These are phyloP conservation scores for Magnusiomyces fungicola DNA, from an alignment of 1,139 yeast species.

Conservation along the genomic window DNA sequence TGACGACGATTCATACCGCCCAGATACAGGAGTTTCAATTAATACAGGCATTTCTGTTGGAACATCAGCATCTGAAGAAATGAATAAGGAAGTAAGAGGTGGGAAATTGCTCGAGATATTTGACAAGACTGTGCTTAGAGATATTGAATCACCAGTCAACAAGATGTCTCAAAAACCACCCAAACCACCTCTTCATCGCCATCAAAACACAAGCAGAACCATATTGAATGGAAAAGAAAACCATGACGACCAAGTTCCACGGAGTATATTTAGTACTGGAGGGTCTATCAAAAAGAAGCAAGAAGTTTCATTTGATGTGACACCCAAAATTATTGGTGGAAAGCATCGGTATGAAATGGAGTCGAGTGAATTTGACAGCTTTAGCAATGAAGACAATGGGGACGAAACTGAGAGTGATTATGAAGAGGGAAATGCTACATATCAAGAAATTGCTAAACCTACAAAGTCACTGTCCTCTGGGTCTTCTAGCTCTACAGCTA, in stretches of 20 bases:
- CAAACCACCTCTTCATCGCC: not conserved
- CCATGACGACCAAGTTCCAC: too few species aligned
- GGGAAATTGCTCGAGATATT: not conserved
- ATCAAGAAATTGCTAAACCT: too few species aligned
- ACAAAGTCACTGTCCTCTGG: too few species aligned
- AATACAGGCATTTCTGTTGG: too few species aligned
- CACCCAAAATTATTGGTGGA: not conserved
- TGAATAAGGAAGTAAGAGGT: not conserved
- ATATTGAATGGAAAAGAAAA: too few species aligned
- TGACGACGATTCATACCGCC: too few species aligned
- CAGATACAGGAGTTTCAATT: too few species aligned
- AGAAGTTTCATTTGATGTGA: slow-evolving; percentile 1
- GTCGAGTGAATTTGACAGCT: not conserved
- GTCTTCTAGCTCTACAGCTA: too few species aligned
- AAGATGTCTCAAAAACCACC: not conserved
- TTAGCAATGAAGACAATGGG: not conserved
- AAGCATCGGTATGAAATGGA: not conserved
- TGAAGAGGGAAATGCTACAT: too few species aligned
- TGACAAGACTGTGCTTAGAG: not conserved
- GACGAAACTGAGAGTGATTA: not conserved
- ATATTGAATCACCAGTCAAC: not conserved
- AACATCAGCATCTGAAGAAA: too few species aligned
- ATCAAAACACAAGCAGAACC: not conserved
- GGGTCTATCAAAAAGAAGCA: not conserved
- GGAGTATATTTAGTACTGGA: too few species aligned